These are phyloP conservation scores for Artomyces pyxidatus DNA, from an alignment of 768 basidiomycete species.

Conservation along the genomic window DNA sequence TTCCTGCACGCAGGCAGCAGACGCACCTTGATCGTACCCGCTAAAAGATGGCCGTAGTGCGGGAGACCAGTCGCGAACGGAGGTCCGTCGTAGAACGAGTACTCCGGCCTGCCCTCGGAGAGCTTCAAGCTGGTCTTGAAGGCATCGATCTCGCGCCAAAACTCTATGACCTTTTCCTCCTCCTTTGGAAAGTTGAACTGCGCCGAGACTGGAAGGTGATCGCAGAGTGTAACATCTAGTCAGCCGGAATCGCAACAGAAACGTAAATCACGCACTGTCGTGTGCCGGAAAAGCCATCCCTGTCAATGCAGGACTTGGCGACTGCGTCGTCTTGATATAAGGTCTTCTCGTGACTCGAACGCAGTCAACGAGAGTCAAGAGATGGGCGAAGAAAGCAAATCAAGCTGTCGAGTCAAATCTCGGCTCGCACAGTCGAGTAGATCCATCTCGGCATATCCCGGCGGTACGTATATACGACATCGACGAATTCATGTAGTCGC, in stretches of 20 bases:
- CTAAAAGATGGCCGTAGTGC: slow-evolving; percentile 91
- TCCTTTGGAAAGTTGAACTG: slow-evolving; percentile 81
- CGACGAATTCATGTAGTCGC: no score
- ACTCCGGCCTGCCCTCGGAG: slow-evolving; percentile 85
- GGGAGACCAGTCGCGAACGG: slow-evolving; percentile 96
- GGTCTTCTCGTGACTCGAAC: no score
- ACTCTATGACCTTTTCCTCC: slow-evolving; percentile 83
- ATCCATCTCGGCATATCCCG: no score
- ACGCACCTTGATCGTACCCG: slow-evolving; percentile 86
- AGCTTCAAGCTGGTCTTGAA: slow-evolving; percentile 92
- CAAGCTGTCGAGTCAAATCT: no score
- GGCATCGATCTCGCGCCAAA: slow-evolving; percentile 96
- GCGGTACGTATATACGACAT: no score
- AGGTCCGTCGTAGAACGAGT: slow-evolving; percentile 94
- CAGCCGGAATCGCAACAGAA: neutral
- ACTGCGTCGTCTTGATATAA: no score
- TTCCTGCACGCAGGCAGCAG: neutral
- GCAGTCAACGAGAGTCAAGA: no score
- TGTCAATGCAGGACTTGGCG: no score
- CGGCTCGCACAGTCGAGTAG: no score
- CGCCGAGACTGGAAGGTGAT: slow-evolving; percentile 47
- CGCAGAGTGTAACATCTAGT: slow-evolving; percentile 8
- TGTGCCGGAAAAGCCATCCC: slow-evolving; percentile 70
- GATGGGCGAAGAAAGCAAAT: no score
- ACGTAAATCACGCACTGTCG: slow-evolving; percentile 45